A percentile compares a stretch with the other conserved stretches of the same genome.
These are phyloP conservation scores for Moelleriella libera DNA, from an alignment of 2,329 filamentous ascomycete genomes.

Conservation along the genomic window DNA sequence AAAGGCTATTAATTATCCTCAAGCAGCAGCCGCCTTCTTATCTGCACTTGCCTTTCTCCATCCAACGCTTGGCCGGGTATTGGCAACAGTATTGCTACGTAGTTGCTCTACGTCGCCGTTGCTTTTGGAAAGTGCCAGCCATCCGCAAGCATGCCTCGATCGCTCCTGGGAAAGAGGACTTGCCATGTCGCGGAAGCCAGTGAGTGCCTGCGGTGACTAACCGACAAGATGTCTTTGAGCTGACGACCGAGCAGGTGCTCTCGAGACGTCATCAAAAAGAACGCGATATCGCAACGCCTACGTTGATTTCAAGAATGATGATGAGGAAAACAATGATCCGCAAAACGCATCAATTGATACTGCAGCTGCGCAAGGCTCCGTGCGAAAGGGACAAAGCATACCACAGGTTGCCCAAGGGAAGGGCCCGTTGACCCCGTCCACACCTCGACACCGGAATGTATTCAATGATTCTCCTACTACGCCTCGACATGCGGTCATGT, in stretches of 20 bases:
- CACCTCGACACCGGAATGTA: slow-evolving; percentile 67
- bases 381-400: slow-evolving; percentile 11
- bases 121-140: slow-evolving; percentile 6
- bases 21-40: background rate
- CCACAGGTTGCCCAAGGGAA: slow-evolving; percentile 24
- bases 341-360: slow-evolving; percentile 13
- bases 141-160: slow-evolving; percentile 12
- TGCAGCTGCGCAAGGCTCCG: slow-evolving; percentile 21
- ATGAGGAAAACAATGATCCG: slow-evolving; percentile 53
- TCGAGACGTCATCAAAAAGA: slow-evolving; percentile 28
- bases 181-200: slow-evolving; percentile 14
- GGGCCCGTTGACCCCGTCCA: slow-evolving; percentile 50
- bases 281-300: slow-evolving; percentile 27
- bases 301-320: slow-evolving; percentile 22
- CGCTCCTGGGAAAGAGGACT: slow-evolving; percentile 20
- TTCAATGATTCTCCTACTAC: slow-evolving; percentile 60
- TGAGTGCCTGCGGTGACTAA: slow-evolving; percentile 9
- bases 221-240: background rate
- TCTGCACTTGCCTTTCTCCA: background rate
- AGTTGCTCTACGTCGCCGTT: background rate
- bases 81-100: slow-evolving; percentile 1
- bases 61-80: background rate
- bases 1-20: slow-evolving; percentile 6
- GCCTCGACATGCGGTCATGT: slow-evolving; percentile 70
- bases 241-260: slow-evolving; percentile 8